Percentiles rank a stretch among this genome's conserved stretches.
Evolutionary conservation across 1,139 yeast genomes (phyloP).

Genomic region (Saccharomyces hybrid): DNA sequence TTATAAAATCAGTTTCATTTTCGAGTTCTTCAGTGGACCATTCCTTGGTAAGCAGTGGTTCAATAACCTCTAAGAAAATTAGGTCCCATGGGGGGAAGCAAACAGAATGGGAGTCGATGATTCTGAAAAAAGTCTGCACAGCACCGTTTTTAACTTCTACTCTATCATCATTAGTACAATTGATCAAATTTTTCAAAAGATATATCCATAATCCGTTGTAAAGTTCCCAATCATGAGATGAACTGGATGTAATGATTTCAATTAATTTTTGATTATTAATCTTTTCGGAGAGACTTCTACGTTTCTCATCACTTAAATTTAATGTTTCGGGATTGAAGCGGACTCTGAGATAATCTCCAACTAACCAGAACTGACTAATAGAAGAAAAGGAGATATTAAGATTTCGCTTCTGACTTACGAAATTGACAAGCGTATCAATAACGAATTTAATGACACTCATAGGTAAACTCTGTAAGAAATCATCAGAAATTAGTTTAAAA

Average conservation of each 20-base stretch:
- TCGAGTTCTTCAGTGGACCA: conserved; percentile 20
- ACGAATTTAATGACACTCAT: conserved; percentile 50
- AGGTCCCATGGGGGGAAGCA: conserved; percentile 50
- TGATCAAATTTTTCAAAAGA: conserved; percentile 52
- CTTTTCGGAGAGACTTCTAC: conserved; percentile 6
- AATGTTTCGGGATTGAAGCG: conserved; percentile 8
- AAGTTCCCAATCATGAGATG: conserved; percentile 9
- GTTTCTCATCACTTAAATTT: conserved; percentile 4
- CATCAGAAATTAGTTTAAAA: conserved; percentile 74
- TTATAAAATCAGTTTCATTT: conserved; percentile 22
- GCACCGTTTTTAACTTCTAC: conserved; percentile 86
- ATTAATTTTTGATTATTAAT: conserved; percentile 9
- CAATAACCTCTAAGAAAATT: conserved; percentile 46
- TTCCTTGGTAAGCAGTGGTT: conserved; percentile 32
- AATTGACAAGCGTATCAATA: conserved; percentile 64
- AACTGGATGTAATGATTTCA: conserved; percentile 13
- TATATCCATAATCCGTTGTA: conserved; percentile 51
- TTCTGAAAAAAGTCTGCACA: conserved; percentile 77
- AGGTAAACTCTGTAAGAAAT: conserved; percentile 69
- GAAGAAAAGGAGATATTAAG: conserved; percentile 85
- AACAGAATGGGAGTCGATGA: conserved; percentile 70
- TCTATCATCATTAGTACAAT: conserved; percentile 55
- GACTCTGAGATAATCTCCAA: conserved; percentile 64
- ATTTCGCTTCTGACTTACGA: conserved; percentile 63
- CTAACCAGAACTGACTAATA: conserved; percentile 84